Base-by-base conservation (phyloP, 1,284 basidiomycete genomes). In the Volvariella volvacea region DNA sequence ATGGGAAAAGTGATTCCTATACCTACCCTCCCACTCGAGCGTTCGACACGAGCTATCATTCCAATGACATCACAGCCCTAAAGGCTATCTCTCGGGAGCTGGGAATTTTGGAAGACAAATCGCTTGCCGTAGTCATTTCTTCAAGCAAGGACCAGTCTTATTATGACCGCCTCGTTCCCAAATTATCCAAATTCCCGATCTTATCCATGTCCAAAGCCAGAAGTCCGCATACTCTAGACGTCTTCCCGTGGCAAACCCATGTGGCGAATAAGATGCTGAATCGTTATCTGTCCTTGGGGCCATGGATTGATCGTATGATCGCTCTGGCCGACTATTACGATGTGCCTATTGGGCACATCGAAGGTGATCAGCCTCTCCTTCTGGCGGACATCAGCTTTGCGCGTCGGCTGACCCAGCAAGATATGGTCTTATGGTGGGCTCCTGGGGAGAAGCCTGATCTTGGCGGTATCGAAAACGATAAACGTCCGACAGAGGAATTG, bases 371-470 rank as follows among this genome's bases (percentile, higher is more conserved):
- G 41, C 84, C 92, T 1, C 67, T 97, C 15, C 78, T 89, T 53
- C 73, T 96, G 22, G 83, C 92, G 1, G 96, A 99, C 55, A 75
- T 99, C 48, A 89, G 86, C 52, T 95, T 97, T 58, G 90, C 95
- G 0, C 82, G 94, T 19, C 79, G 89, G 17, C 68, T 99, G 38
- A 70, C 83, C 42, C 82, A 84, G 45, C 89, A 96, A 51, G 96
- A 99, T 58, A 84, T 91, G 62, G 71, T 98, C 2, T 70, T 99
- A 1, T 99, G 96, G 96, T 99, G 96, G 96, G 95, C 95, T 2
- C 76, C 86, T 1, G 80, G 83, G 3, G 82, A 88, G 28, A 76
- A 77, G n/a, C 94, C 96, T 2, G 96, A 99, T 64, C 74, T 99
- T 0, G 96, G 96, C 34, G 96, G 96, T 1, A 77, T 86, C 40